A percentile compares a stretch with the other conserved stretches of the same genome.
These are phyloP conservation scores for Fusarium praegraminearum DNA, from an alignment of 2,329 filamentous ascomycete genomes.

Conservation along the genomic window DNA sequence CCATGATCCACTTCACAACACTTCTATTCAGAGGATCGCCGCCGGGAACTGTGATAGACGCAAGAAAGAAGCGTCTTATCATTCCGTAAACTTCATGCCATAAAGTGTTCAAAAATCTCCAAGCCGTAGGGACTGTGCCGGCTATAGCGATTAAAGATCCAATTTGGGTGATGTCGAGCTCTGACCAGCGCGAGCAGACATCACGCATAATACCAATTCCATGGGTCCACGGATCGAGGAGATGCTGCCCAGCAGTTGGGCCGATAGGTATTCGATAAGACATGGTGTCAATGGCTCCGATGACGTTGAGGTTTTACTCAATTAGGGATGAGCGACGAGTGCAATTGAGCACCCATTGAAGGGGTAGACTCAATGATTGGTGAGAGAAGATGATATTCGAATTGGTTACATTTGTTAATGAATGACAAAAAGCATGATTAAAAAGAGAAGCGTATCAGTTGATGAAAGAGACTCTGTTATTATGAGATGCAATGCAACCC, in stretches of 20 bases:
- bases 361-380: background rate
- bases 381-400: background rate
- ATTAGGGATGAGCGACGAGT: background rate
- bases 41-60: conserved; percentile 58
- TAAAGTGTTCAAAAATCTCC: conserved; percentile 53
- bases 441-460: conserved; percentile 4
- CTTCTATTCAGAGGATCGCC: conserved; percentile 60
- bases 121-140: conserved; percentile 56
- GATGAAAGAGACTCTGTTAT: conserved; percentile 1
- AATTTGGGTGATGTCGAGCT: conserved; percentile 60
- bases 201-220: conserved; percentile 54
- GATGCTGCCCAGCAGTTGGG: conserved; percentile 24
- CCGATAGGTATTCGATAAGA: conserved; percentile 43
- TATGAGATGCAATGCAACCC: background rate
- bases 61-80: conserved; percentile 58
- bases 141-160: conserved; percentile 60
- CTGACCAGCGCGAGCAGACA: conserved; percentile 56
- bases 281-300: conserved; percentile 29
- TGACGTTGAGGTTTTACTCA: conserved; percentile 7
- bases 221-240: conserved; percentile 50
- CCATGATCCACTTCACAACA: conserved; percentile 60
- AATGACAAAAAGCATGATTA: conserved; percentile 33
- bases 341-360: conserved; percentile 24
- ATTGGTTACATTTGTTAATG: conserved; percentile 40
- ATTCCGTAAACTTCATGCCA: conserved; percentile 56